A percentile compares a stretch with the other conserved stretches of the same genome.
Evolutionary conservation across 805 yeast genomes (phyloP).

Genomic region (Ogataea methanolica): DNA sequence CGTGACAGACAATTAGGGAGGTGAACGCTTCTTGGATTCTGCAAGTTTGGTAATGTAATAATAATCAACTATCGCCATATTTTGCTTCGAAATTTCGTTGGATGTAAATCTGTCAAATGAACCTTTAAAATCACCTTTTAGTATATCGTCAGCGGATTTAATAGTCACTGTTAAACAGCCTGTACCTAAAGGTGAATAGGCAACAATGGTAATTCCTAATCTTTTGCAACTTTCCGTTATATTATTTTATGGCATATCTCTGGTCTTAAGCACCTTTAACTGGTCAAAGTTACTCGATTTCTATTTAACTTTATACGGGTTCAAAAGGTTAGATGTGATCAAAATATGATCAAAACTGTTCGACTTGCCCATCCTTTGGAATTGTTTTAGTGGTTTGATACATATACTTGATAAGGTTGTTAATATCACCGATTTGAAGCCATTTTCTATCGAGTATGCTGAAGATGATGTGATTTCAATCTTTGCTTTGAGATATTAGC

Average conservation of each 20-base stretch:
- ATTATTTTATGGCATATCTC: constrained; percentile 59
- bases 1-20: constrained; percentile 71
- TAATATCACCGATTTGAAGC: constrained; percentile 33
- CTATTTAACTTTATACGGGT: too few relatives aligned
- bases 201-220: constrained; percentile 61
- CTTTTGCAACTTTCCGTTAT: constrained; percentile 55
- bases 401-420: constrained; percentile 25
- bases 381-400: constrained; percentile 66
- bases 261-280: constrained; percentile 45
- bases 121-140: constrained; percentile 49
- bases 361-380: constrained; percentile 86
- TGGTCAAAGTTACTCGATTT: too few relatives aligned
- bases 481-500: constrained; percentile 65
- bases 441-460: constrained; percentile 42
- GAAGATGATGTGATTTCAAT: constrained; percentile 36
- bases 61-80: constrained; percentile 44
- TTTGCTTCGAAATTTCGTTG: constrained; percentile 47
- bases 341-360: constrained; percentile 51
- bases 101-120: constrained; percentile 52
- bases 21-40: constrained; percentile 38
- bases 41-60: constrained; percentile 50
- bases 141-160: constrained; percentile 41
- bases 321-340: constrained; percentile 51
- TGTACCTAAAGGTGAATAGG: constrained; percentile 81
- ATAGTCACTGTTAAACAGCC: constrained; percentile 70